These are phyloP conservation scores for Lactifluus hygrophoroides DNA, from an alignment of 768 basidiomycete genomes.

Conservation along the genomic window DNA sequence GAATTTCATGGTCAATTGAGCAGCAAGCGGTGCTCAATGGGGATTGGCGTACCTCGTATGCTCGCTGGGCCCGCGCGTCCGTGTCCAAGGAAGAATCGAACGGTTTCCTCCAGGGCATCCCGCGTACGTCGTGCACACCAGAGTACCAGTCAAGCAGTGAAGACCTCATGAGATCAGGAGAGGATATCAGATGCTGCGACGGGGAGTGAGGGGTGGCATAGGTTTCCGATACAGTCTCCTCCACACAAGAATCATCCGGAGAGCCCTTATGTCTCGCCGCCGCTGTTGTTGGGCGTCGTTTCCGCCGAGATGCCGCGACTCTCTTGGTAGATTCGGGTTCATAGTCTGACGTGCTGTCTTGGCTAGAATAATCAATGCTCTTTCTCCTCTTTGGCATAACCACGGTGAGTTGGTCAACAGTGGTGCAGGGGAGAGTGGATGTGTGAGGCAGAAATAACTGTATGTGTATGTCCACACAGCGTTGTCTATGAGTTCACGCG, in stretches of 20 bases:
- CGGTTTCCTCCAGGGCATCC: constrained; percentile 90
- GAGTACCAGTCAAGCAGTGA: constrained; percentile 66
- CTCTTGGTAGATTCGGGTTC: neutral
- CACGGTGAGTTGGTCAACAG: neutral
- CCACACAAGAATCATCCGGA: neutral
- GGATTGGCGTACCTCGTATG: constrained; percentile 81
- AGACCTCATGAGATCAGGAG: constrained; percentile 35
- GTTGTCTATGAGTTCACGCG: no score
- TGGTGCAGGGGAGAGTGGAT: no score
- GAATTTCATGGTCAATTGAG: neutral
- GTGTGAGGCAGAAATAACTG: no score
- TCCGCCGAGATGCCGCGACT: neutral
- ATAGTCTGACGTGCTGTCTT: constrained; percentile 11
- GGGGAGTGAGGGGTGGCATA: constrained; percentile 28
- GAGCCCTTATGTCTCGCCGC: neutral
- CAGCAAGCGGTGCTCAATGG: no score
- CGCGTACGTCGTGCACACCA: constrained; percentile 51
- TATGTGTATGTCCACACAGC: no score
- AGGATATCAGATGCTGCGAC: constrained; percentile 41
- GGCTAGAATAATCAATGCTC: neutral
- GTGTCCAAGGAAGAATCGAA: constrained; percentile 44
- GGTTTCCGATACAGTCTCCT: neutral
- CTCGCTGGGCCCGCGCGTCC: constrained; percentile 70
- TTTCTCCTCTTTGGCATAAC: constrained; percentile 9
- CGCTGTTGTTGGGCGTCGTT: neutral